Conservation (phyloP, 2,329 filamentous ascomycete species). For the Sporothrix luriei region DNA sequence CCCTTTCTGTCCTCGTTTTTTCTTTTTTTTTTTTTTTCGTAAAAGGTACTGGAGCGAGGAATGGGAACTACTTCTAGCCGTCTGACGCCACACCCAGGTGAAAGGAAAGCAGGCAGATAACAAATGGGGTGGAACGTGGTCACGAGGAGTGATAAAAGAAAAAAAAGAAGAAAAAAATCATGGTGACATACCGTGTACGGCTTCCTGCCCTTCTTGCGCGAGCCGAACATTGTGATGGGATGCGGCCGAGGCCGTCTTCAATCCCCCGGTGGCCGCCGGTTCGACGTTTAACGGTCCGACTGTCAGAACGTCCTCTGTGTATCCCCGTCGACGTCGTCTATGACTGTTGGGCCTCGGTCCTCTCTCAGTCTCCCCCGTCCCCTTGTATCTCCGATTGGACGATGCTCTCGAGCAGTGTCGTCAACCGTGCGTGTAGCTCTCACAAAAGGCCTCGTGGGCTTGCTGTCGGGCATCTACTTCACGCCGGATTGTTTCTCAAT, state of each 20-base stretch:
- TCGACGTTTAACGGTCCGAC: neutral
- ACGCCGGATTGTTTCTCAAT: slow-evolving; percentile 14
- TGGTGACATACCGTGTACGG: slow-evolving; percentile 52
- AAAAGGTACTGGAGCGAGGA: slow-evolving; percentile 13
- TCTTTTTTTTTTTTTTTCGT: no score
- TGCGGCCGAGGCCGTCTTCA: slow-evolving; percentile 23
- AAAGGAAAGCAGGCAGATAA: neutral
- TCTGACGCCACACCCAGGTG: neutral
- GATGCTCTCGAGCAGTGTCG: neutral
- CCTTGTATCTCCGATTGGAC: neutral
- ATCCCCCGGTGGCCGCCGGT: neutral
- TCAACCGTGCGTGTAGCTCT: neutral
- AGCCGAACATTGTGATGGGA: slow-evolving; percentile 49
- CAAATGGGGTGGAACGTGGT: neutral
- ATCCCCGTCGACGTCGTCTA: neutral
- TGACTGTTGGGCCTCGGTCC: neutral
- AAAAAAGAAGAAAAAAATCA: slow-evolving; percentile 39
- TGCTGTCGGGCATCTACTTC: neutral
- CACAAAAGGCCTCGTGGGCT: neutral
- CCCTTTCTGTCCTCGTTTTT: no score
- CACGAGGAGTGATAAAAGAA: slow-evolving; percentile 32
- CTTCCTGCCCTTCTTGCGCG: slow-evolving; percentile 54
- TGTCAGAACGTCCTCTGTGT: slow-evolving; percentile 9
- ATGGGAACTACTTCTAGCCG: slow-evolving; percentile 21
- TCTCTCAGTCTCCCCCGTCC: neutral